Evolutionary conservation across 2,329 filamentous ascomycete species (phyloP), one percentile per base, ranked within the genome.

Genomic region (Elsinoe arachidis): DNA sequence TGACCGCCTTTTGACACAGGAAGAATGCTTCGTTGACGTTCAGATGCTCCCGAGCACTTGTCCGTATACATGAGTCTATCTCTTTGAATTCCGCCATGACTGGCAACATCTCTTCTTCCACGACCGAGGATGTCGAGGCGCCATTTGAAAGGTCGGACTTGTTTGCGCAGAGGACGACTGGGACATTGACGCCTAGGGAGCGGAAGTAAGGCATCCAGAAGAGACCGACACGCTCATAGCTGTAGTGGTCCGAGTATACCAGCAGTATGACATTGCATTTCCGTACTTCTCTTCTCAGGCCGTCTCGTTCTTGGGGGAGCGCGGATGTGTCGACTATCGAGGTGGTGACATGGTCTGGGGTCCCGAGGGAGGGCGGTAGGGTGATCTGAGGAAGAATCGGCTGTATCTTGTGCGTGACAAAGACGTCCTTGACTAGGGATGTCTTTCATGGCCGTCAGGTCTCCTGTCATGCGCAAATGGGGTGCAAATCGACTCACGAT

Each of bases 141-240:
- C 87, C 85, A 2, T 81, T 82, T 2, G 84, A 82, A 56, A 96
- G 77, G 66, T 99, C 93, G n/a, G 90, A 89, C 73, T 99, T 99
- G 77, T 97, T 97, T 68, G 93, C 90, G 68, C 93, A 97, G 58
- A 99, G 77, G 44, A 99, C 91, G 10, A 99, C 93, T 0, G 93
- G 93, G 15, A 99, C 90, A 69, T 99, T 99, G 69, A 99, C 93
- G n/a, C 93, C 93, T 38, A 99, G 81, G 3, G 91, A 96, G 60
- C 93, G 87, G 69, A 99, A 97, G 73, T 96, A 95, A 10, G 93
- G 93, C 82, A 99, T 87, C 93, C 93, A 99, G 73, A 97, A 99
- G 46, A 99, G 78, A 2, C 92, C 93, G 2, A 99, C 91, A 37
- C 93, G 81, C 70, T 99, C 93, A 75, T 97, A 99, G 79, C 91